Percentiles rank a stretch among this genome's conserved stretches.
Conservation (phyloP, 495 filamentous ascomycete genomes). For the Podospora pseudoanserina region DNA sequence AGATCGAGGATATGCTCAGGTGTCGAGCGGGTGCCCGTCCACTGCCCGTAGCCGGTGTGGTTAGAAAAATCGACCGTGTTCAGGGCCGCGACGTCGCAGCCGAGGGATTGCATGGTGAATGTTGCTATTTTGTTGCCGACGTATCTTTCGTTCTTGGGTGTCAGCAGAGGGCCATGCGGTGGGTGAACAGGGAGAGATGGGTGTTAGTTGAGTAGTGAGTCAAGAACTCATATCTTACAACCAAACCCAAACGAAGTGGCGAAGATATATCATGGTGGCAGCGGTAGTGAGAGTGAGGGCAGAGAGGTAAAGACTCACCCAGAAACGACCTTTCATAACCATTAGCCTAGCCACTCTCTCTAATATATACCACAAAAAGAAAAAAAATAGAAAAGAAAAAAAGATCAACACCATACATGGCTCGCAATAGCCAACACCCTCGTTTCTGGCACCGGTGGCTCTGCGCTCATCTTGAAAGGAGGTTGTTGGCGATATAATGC, state of each 20-base stretch:
- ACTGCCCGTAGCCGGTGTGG: conserved; percentile 84
- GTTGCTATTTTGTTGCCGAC: conserved; percentile 95
- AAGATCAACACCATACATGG: conserved; percentile 66
- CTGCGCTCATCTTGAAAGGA: conserved; percentile 33
- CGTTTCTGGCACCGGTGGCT: conserved; percentile 71
- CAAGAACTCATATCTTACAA: no score
- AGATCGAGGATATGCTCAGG: conserved; percentile 80
- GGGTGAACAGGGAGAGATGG: background rate
- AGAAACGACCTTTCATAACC: conserved; percentile 62
- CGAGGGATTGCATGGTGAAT: conserved; percentile 86
- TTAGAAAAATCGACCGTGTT: conserved; percentile 98
- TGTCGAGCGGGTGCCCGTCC: conserved; percentile 74
- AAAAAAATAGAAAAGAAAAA: conserved; percentile 18
- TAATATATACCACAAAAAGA: conserved; percentile 8
- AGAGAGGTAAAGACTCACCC: conserved; percentile 52
- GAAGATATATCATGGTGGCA: background rate
- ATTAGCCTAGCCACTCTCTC: conserved; percentile 27
- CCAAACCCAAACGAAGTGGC: background rate
- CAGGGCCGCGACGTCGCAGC: conserved; percentile 86
- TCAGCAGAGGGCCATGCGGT: background rate
- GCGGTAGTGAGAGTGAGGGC: background rate
- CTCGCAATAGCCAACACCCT: conserved; percentile 90
- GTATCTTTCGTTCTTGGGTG: conserved; percentile 55
- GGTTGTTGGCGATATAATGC: background rate
- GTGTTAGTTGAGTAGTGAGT: background rate